Percentiles rank a stretch among this genome's conserved stretches.
Evolutionary conservation across 768 basidiomycete species (phyloP).

Genomic region (Amanita rimosa): DNA sequence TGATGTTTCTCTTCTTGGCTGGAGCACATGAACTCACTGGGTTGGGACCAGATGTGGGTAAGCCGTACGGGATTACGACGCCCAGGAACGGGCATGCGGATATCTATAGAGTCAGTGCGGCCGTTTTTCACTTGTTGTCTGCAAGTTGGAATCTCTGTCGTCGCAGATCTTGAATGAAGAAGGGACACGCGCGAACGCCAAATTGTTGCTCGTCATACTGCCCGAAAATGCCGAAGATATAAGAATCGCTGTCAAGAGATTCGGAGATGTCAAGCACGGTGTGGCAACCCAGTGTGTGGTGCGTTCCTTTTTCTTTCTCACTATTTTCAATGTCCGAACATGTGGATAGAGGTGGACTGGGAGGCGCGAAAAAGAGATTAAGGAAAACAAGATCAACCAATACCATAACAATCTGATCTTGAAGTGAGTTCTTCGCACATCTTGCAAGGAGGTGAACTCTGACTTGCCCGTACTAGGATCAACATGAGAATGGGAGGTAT

Average conservation of each 20-base stretch:
- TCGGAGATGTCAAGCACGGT: conserved; percentile 35
- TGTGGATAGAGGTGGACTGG: conserved; percentile 19
- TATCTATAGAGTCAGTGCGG: background rate
- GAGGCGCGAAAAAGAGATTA: background rate
- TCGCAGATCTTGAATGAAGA: conserved; percentile 2
- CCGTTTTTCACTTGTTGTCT: too few species aligned
- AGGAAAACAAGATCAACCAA: conserved; percentile 25
- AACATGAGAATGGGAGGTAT: conserved; percentile 45
- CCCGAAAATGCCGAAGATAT: conserved; percentile 36
- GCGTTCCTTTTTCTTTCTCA: background rate
- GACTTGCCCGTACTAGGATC: conserved; percentile 22
- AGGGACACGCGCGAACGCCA: background rate
- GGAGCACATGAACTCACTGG: background rate
- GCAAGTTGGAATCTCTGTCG: background rate
- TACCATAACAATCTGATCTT: conserved; percentile 48
- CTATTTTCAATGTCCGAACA: conserved; percentile 4
- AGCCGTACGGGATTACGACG: background rate
- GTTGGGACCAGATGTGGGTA: background rate
- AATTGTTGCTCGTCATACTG: conserved; percentile 38
- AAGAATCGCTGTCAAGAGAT: conserved; percentile 37
- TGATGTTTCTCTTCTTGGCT: background rate
- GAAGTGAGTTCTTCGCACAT: conserved; percentile 24
- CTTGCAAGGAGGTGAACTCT: background rate
- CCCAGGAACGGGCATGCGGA: background rate
- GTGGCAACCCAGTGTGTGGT: conserved; percentile 5